A percentile compares a stretch with the other conserved stretches of the same genome.
phyloP scores from a whole-genome alignment of 2,329 filamentous ascomycete genomes.

The Dothiorella sarmentorum region DNA sequence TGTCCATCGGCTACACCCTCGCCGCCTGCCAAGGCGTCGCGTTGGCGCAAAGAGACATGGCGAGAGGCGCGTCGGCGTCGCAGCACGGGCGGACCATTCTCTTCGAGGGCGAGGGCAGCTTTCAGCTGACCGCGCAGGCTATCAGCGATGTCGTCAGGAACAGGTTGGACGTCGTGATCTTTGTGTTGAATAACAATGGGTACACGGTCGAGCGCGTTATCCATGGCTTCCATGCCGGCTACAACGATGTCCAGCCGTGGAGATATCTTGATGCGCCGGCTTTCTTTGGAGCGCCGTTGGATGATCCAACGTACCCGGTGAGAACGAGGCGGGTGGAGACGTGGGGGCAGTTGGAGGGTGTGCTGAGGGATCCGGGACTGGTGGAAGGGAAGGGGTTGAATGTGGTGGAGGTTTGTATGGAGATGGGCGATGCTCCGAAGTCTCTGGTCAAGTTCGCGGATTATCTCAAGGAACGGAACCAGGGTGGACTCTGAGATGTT shows the following conservation, averaged over 20 bases:
- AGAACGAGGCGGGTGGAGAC: conserved; percentile 26
- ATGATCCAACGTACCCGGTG: neutral
- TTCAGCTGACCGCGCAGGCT: conserved; percentile 39
- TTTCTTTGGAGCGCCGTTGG: conserved; percentile 22
- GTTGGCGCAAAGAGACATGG: conserved; percentile 27
- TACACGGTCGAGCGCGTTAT: conserved; percentile 41
- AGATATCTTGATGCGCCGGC: conserved; percentile 22
- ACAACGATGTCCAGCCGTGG: conserved; percentile 27
- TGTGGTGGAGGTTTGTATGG: conserved; percentile 44
- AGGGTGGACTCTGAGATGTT: no score
- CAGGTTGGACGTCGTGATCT: conserved; percentile 31
- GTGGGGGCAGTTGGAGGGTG: conserved; percentile 44
- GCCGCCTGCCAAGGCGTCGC: conserved; percentile 55
- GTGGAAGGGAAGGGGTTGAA: conserved; percentile 38
- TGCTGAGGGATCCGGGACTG: conserved; percentile 38
- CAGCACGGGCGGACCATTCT: conserved; percentile 29
- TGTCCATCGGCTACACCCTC: conserved; percentile 60
- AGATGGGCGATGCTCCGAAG: neutral
- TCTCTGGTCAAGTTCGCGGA: no score
- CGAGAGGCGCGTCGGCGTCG: neutral
- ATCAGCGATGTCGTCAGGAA: conserved; percentile 35
- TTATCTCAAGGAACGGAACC: no score
- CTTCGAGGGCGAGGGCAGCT: conserved; percentile 36
- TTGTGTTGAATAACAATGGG: conserved; percentile 38
- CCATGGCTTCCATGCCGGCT: conserved; percentile 28